phyloP scores from a whole-genome alignment of 2,329 filamentous ascomycete species.

The Hirsutella rhossiliensis region DNA sequence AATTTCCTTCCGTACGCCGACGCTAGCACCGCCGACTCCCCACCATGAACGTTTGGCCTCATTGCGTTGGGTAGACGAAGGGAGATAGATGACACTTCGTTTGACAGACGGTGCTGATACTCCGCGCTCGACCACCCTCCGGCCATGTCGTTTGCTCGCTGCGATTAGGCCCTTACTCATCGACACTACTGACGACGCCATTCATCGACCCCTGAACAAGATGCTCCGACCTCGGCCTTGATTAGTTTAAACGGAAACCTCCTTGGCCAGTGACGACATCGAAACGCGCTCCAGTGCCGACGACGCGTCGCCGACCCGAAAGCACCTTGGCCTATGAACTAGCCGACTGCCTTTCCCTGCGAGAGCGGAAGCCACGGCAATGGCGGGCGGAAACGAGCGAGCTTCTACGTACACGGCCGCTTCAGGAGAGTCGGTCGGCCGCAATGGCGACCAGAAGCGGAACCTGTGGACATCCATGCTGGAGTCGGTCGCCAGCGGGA shows the following conservation, averaged over 20 bases:
- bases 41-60: background rate
- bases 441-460: constrained; percentile 62
- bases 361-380: constrained; percentile 13
- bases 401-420: constrained; percentile 46
- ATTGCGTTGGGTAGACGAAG: no score
- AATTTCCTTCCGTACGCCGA: background rate
- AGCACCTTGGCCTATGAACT: background rate
- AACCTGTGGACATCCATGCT: constrained; percentile 94
- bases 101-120: no score
- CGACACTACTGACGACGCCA: background rate
- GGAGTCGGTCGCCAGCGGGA: constrained; percentile 79
- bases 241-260: constrained; percentile 9
- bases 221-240: constrained; percentile 13
- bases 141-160: background rate
- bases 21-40: background rate
- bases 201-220: constrained; percentile 9
- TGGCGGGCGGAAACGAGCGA: constrained; percentile 42
- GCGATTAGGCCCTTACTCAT: background rate
- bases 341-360: constrained; percentile 5
- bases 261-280: constrained; percentile 7
- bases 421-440: constrained; percentile 41
- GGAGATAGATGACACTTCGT: no score
- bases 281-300: background rate
- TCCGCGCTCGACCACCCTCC: no score
- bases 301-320: constrained; percentile 2